A percentile compares a stretch with the other conserved stretches of the same genome.
Evolutionary conservation across 495 filamentous ascomycete species (phyloP).

Genomic region (Annulohypoxylon moriforme): DNA sequence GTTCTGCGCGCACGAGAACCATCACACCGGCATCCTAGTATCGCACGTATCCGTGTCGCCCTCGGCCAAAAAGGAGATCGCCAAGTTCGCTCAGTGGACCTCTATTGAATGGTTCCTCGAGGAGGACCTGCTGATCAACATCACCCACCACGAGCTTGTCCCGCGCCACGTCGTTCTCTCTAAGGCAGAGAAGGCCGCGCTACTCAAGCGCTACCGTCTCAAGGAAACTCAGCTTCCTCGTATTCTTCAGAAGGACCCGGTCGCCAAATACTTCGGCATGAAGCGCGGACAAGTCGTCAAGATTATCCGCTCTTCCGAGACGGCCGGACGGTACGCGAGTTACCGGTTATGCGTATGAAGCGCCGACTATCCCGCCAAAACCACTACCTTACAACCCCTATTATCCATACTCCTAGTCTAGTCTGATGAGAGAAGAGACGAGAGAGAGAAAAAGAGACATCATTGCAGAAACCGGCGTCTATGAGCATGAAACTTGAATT

Average conservation of each 20-base stretch:
- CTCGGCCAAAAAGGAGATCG: constrained; percentile 85
- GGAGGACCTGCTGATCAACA: constrained; percentile 95
- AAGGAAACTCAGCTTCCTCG: constrained; percentile 97
- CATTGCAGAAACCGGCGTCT: constrained; percentile 40
- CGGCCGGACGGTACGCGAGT: constrained; percentile 82
- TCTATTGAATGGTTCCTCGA: constrained; percentile 95
- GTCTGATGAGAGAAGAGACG: constrained; percentile 1
- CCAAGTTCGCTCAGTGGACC: constrained; percentile 71
- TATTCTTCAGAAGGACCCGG: constrained; percentile 90
- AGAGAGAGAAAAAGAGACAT: not conserved
- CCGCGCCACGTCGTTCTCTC: constrained; percentile 92
- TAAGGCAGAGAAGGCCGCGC: constrained; percentile 83
- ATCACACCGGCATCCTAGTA: constrained; percentile 89
- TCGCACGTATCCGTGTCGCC: constrained; percentile 82
- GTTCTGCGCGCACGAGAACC: constrained; percentile 77
- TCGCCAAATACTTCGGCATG: constrained; percentile 90
- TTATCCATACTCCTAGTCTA: not conserved
- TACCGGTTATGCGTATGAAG: constrained; percentile 68
- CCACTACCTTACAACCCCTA: not conserved
- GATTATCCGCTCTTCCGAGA: constrained; percentile 88
- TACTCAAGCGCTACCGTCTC: constrained; percentile 88
- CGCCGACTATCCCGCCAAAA: not conserved
- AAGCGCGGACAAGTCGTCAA: constrained; percentile 96
- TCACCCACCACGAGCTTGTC: constrained; percentile 96
- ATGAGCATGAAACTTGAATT: constrained; percentile 40